phyloP scores from a whole-genome alignment of 139 green algal species.

The Volvox reticuliferus region DNA sequence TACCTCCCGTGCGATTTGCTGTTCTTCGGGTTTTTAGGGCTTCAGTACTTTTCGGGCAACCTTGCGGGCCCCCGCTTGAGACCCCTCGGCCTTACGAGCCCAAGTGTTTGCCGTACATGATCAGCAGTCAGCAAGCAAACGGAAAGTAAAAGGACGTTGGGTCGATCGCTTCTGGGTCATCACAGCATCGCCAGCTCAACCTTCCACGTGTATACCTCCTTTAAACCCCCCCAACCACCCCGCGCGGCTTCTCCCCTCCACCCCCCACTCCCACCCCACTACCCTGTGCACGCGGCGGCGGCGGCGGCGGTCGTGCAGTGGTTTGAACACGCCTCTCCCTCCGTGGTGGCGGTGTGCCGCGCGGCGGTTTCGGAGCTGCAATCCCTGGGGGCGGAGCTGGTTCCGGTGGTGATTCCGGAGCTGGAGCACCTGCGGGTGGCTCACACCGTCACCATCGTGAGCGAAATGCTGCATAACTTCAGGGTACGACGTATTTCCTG shows the following conservation, averaged over 20 bases:
- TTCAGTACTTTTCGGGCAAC: too few species aligned
- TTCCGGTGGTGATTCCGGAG: slow-evolving; percentile 74
- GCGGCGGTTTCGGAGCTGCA: slow-evolving; percentile 51
- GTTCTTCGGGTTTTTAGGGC: too few species aligned
- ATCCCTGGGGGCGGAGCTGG: slow-evolving; percentile 56
- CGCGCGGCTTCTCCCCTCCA: background rate
- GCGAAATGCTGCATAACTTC: slow-evolving; percentile 57
- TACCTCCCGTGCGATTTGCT: too few species aligned
- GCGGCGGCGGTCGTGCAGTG: too few species aligned
- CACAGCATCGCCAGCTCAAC: too few species aligned
- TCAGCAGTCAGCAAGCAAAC: too few species aligned
- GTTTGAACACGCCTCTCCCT: slow-evolving; percentile 70
- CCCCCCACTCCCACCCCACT: background rate
- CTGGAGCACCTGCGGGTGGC: slow-evolving; percentile 75
- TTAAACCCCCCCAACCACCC: background rate
- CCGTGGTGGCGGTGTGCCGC: slow-evolving; percentile 62
- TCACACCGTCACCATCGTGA: slow-evolving; percentile 74
- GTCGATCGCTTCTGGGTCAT: too few species aligned
- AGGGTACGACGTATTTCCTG: background rate
- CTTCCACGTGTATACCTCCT: too few species aligned
- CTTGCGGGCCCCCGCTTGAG: too few species aligned
- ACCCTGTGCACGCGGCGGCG: background rate
- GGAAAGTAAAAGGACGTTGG: too few species aligned
- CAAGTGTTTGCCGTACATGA: too few species aligned
- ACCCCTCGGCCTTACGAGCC: too few species aligned